phyloP scores from a whole-genome alignment of 2,329 filamentous ascomycete genomes.

The Fusarium mangiferae region DNA sequence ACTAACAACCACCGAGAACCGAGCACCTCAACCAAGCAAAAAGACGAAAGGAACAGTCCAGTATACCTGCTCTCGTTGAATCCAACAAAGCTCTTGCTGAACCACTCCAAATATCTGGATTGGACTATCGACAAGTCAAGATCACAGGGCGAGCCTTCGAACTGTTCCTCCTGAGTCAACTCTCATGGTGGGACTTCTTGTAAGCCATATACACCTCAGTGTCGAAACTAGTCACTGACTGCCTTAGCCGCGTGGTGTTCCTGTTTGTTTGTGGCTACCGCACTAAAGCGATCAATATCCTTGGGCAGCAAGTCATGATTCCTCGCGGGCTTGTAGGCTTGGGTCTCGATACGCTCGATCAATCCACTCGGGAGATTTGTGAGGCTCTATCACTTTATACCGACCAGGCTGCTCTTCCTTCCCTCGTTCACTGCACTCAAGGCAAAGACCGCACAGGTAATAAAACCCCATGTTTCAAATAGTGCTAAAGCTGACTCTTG shows the following conservation, averaged over 20 bases:
- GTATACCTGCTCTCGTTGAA: slow-evolving; percentile 49
- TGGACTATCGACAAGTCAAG: slow-evolving; percentile 74
- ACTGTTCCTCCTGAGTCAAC: slow-evolving; percentile 70
- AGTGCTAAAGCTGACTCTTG: neutral
- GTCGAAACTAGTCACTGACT: neutral
- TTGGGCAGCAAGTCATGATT: slow-evolving; percentile 77
- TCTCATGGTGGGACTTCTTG: slow-evolving; percentile 75
- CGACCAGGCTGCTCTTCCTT: slow-evolving; percentile 62
- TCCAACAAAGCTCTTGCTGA: slow-evolving; percentile 63
- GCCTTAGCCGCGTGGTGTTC: slow-evolving; percentile 58
- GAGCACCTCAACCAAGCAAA: slow-evolving; percentile 76
- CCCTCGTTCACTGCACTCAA: slow-evolving; percentile 85
- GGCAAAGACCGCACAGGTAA: slow-evolving; percentile 78
- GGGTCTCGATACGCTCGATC: slow-evolving; percentile 74
- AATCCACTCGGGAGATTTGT: slow-evolving; percentile 71
- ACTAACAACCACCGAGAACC: slow-evolving; percentile 60
- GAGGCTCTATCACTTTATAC: slow-evolving; percentile 47
- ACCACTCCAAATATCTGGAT: slow-evolving; percentile 69
- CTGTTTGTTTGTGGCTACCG: slow-evolving; percentile 75
- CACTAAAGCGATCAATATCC: slow-evolving; percentile 73
- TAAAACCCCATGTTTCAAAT: too few species aligned
- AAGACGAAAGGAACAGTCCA: slow-evolving; percentile 64
- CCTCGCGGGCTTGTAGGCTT: slow-evolving; percentile 77
- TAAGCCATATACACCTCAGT: slow-evolving; percentile 48
- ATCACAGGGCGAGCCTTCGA: slow-evolving; percentile 80